Conservation (phyloP, 2,329 filamentous ascomycete genomes). For the Aspergillus fijiensis region DNA sequence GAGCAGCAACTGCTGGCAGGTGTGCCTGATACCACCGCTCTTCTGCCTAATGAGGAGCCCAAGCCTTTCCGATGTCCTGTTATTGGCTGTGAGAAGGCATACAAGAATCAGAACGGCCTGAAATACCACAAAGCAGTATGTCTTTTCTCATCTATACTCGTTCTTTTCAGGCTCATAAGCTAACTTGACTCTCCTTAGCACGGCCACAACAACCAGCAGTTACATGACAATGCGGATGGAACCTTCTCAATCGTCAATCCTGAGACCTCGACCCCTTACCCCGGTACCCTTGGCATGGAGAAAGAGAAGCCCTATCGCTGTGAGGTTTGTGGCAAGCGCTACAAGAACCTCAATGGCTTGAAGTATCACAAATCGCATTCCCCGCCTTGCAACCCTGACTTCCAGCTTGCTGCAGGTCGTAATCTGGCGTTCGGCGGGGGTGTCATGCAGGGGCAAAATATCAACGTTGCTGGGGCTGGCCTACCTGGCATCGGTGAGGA, state of each 20-base stretch:
- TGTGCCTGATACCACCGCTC: conserved; percentile 48
- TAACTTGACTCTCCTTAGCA: conserved; percentile 53
- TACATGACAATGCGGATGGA: conserved; percentile 94
- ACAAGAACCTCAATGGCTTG: conserved; percentile 97
- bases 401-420: conserved; percentile 54
- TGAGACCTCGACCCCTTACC: conserved; percentile 89
- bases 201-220: conserved; percentile 92
- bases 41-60: conserved; percentile 74
- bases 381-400: conserved; percentile 84
- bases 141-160: conserved; percentile 30
- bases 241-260: conserved; percentile 98
- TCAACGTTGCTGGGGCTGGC: conserved; percentile 50
- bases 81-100: conserved; percentile 97
- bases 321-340: conserved; percentile 94
- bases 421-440: conserved; percentile 41
- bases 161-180: conserved; percentile 20
- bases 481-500: conserved; percentile 49
- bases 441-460: conserved; percentile 49
- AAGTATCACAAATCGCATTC: conserved; percentile 93
- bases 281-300: conserved; percentile 97
- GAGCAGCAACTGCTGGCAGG: conserved; percentile 64
- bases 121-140: conserved; percentile 78
- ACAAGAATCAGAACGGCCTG: conserved; percentile 98
- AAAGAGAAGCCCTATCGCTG: conserved; percentile 99
- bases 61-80: conserved; percentile 98